These are phyloP conservation scores for Fusarium graminum DNA, from an alignment of 2,329 filamentous ascomycete species.

Conservation along the genomic window DNA sequence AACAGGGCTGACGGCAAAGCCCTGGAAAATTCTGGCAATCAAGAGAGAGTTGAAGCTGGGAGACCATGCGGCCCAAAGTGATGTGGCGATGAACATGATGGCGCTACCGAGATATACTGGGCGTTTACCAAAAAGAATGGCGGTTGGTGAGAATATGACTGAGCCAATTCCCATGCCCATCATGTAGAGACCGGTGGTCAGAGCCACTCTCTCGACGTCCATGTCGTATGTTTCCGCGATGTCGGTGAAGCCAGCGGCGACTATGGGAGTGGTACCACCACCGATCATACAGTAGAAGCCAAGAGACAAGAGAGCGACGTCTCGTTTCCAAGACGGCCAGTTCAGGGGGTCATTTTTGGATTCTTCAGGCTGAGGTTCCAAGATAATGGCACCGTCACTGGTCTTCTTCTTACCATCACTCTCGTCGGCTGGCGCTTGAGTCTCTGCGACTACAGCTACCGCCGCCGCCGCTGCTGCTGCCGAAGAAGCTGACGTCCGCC, in stretches of 20 bases:
- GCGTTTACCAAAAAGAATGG: slow-evolving; percentile 90
- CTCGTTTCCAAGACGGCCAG: slow-evolving; percentile 86
- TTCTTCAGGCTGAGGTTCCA: slow-evolving; percentile 93
- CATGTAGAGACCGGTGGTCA: slow-evolving; percentile 95
- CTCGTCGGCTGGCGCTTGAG: slow-evolving; percentile 29
- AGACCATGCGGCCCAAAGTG: slow-evolving; percentile 88
- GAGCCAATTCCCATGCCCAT: slow-evolving; percentile 89
- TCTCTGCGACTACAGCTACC: slow-evolving; percentile 12
- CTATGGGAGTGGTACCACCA: slow-evolving; percentile 89
- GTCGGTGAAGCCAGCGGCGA: slow-evolving; percentile 89
- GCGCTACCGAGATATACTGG: slow-evolving; percentile 87
- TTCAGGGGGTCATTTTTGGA: slow-evolving; percentile 92
- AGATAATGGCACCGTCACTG: slow-evolving; percentile 82
- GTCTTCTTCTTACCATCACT: slow-evolving; percentile 77
- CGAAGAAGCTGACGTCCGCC: slow-evolving; percentile 49
- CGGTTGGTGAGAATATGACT: slow-evolving; percentile 87
- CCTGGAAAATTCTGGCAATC: slow-evolving; percentile 86
- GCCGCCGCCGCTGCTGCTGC: slow-evolving; percentile 8
- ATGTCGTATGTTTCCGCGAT: slow-evolving; percentile 77
- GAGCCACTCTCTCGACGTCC: slow-evolving; percentile 77
- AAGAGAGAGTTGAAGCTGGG: slow-evolving; percentile 84
- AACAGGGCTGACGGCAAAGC: slow-evolving; percentile 87
- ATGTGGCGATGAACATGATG: slow-evolving; percentile 80
- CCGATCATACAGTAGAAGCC: slow-evolving; percentile 95
- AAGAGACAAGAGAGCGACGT: slow-evolving; percentile 82